These are phyloP conservation scores for Magnusiomyces tetraspermus DNA, from an alignment of 1,139 yeast species.

Conservation along the genomic window DNA sequence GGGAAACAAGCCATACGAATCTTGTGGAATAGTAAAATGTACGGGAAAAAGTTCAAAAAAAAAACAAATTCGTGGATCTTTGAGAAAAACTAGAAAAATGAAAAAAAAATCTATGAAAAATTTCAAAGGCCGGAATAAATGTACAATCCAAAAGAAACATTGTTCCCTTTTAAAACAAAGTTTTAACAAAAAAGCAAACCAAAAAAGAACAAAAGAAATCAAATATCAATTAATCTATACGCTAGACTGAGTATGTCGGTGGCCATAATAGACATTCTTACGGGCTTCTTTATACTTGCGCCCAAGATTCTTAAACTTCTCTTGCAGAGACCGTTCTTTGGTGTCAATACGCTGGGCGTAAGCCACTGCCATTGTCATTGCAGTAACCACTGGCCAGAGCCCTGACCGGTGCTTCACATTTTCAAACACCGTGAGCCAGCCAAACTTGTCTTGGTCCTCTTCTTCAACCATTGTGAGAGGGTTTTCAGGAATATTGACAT, in stretches of 20 bases:
- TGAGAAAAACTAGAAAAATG: too few species aligned
- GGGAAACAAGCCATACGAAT: too few species aligned
- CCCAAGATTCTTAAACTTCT: conserved; percentile 10
- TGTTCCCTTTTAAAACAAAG: not conserved
- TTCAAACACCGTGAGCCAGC: conserved; percentile 15
- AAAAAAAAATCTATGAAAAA: too few species aligned
- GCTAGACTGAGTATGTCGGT: conserved; percentile 5
- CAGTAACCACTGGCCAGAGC: conserved; percentile 13
- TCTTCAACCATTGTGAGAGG: not conserved
- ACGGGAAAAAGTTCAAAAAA: too few species aligned
- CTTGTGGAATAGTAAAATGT: too few species aligned
- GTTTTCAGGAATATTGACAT: not conserved
- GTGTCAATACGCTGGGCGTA: conserved; percentile 13
- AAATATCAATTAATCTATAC: not conserved
- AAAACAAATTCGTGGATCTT: too few species aligned
- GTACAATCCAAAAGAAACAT: too few species aligned
- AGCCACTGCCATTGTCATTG: conserved; percentile 12
- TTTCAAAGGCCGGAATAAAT: too few species aligned
- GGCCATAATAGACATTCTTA: conserved; percentile 6
- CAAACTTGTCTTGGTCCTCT: conserved; percentile 10
- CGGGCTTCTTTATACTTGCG: conserved; percentile 11
- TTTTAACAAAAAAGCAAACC: not conserved
- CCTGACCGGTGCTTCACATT: conserved; percentile 5
- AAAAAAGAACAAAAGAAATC: not conserved
- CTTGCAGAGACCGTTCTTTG: conserved; percentile 9